phyloP scores from a whole-genome alignment of 176 grass and related monocot species.

The Paspalum notatum region DNA sequence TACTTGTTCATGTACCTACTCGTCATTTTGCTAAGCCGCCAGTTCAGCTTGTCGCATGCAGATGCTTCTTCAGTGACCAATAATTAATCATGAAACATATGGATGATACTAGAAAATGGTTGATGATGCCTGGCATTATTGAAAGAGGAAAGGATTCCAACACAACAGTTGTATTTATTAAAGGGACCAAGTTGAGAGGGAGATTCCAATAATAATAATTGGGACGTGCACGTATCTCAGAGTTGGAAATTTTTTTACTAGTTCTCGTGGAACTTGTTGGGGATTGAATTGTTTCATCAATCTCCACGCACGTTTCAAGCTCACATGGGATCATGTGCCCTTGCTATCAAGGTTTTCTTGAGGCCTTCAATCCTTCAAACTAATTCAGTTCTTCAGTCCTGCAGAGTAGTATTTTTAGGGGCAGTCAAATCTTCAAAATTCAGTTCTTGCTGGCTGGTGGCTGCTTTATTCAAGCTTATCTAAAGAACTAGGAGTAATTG shows the following conservation, averaged over 20 bases:
- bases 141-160: slow-evolving; percentile 8
- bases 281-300: neutral
- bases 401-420: too few species aligned
- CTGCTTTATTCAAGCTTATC: neutral
- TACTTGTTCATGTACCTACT: neutral
- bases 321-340: slow-evolving; percentile 18
- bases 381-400: neutral
- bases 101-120: neutral
- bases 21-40: neutral
- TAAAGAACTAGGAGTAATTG: neutral
- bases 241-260: neutral
- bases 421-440: neutral
- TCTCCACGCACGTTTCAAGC: neutral
- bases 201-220: neutral
- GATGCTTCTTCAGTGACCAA: neutral
- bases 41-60: neutral
- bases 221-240: neutral
- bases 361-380: neutral
- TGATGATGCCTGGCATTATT: neutral
- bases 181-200: slow-evolving; percentile 18
- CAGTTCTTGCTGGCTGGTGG: neutral
- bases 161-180: slow-evolving; percentile 3
- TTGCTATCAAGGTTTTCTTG: slow-evolving; percentile 11
- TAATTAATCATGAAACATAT: slow-evolving; percentile 4
- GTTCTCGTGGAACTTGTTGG: neutral